These are phyloP conservation scores for Anisogramma anomala DNA, from an alignment of 2,329 filamentous ascomycete genomes.

Conservation along the genomic window DNA sequence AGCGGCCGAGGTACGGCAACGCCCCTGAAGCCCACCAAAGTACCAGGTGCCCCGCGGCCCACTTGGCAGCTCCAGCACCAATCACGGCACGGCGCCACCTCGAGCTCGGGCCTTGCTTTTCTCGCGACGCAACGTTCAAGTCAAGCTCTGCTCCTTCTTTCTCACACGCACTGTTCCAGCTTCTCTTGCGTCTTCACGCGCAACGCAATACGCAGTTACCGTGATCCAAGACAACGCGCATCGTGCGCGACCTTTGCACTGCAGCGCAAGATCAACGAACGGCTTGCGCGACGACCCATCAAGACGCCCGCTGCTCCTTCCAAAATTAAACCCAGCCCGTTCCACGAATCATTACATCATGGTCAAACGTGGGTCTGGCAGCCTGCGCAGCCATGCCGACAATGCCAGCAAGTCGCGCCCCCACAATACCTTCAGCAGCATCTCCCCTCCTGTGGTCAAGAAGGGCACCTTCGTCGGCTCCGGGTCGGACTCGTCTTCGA, in stretches of 20 bases:
- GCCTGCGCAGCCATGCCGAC: slow-evolving; percentile 12
- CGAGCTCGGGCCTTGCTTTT: background rate
- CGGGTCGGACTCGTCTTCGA: slow-evolving; percentile 5
- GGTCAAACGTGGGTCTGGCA: slow-evolving; percentile 8
- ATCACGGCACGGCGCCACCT: too few species aligned
- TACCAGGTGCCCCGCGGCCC: too few species aligned
- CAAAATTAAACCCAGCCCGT: background rate
- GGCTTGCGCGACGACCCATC: background rate
- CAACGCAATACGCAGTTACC: background rate
- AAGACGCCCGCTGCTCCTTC: background rate
- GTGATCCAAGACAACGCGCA: too few species aligned
- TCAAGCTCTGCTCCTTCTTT: background rate
- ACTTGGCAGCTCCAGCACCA: too few species aligned
- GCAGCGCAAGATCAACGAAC: background rate
- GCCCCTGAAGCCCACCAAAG: slow-evolving; percentile 6
- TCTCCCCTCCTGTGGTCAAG: slow-evolving; percentile 23
- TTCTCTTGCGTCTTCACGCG: background rate
- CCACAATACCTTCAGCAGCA: slow-evolving; percentile 7
- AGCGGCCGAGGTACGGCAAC: background rate
- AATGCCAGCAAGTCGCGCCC: slow-evolving; percentile 10
- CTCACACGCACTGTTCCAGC: background rate
- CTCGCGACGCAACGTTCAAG: background rate
- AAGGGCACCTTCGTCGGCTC: slow-evolving; percentile 23
- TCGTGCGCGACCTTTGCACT: background rate
- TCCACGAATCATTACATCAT: slow-evolving; percentile 2